Base-by-base conservation (phyloP, 2,329 filamentous ascomycete species). In the Albophoma yamanashiensis region DNA sequence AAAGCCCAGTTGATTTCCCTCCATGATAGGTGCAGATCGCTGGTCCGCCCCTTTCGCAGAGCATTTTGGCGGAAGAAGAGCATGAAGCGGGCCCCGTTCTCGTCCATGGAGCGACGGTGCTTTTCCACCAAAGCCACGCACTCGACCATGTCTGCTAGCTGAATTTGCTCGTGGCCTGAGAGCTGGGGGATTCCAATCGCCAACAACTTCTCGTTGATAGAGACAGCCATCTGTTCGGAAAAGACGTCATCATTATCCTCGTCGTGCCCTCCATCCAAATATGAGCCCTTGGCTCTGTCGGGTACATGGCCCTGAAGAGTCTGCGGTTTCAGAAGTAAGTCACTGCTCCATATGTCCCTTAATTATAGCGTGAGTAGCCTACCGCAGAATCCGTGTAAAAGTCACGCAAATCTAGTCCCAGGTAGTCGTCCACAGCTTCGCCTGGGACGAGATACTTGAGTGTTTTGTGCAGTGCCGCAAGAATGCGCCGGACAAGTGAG, bases 1-100 rank as follows among this genome's bases (percentile, higher is more conserved):
- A 87, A 93, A 0, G 91, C 92, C 88, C 91, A 95, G 61, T 85
- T 87, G 59, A 93, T 92, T 69, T 95, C 91, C 62, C 91, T 79
- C 85, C 87, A 90, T 0, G 82, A 87, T 66, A 96, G 82, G 31
- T 83, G 79, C 4, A 86, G 82, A 67, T 88, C 82, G 62, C 83
- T 82, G 3, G 82, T 82, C 61, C 86, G 83, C 56, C 82, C 80
- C 70, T 85, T 86, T 36, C 87, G 84, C 56, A 95, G 77, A 57
- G 86, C 86, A 70, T 93, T 87, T 67, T 95, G 89, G 25, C 91
- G 83, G 75, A 93, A 94, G 73, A 94, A 94, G 15, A 96, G 79
- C 74, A 96, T 84, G 72, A 92, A 97, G 52, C 91, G 86, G 11
- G 89, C 88, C 4, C 89, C 92, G 68, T 96, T 96, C 67, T 91